Conservation (phyloP, 2,329 filamentous ascomycete species). For the Knufia petricola region DNA sequence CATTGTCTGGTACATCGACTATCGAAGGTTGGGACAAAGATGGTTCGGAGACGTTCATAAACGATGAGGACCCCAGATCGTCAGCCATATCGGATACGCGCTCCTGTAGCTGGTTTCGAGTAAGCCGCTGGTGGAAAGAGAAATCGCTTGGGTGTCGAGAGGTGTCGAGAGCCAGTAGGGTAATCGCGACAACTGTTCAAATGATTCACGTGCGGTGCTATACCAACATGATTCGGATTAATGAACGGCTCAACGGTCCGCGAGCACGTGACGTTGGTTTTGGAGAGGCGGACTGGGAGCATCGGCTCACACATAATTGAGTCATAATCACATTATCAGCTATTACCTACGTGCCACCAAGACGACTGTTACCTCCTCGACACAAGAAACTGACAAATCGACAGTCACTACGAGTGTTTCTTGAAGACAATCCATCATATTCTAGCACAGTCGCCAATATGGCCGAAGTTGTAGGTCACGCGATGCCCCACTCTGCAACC, state of each 20-base stretch:
- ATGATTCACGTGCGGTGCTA: no score
- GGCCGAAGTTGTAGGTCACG: constrained; percentile 22
- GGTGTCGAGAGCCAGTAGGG: no score
- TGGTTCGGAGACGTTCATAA: constrained; percentile 30
- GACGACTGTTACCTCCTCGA: neutral
- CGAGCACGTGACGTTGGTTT: no score
- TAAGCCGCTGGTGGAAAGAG: no score
- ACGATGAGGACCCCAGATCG: constrained; percentile 25
- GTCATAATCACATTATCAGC: neutral
- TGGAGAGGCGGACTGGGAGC: neutral
- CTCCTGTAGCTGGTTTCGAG: no score
- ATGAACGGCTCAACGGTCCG: no score
- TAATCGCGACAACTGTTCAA: no score
- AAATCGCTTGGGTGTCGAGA: no score
- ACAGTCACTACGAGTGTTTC: constrained; percentile 4
- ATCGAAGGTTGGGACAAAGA: constrained; percentile 16
- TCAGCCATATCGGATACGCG: constrained; percentile 16
- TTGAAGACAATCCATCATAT: neutral
- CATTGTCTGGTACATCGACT: constrained; percentile 14
- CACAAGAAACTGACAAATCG: constrained; percentile 2
- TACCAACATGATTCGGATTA: no score
- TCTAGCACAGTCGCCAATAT: constrained; percentile 13
- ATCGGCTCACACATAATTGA: neutral
- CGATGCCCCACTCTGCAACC: neutral
- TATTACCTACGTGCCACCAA: neutral